These are phyloP conservation scores for Dinochytrium kinnereticum DNA, from an alignment of 371 early-diverging fungal genomes.

Conservation along the genomic window DNA sequence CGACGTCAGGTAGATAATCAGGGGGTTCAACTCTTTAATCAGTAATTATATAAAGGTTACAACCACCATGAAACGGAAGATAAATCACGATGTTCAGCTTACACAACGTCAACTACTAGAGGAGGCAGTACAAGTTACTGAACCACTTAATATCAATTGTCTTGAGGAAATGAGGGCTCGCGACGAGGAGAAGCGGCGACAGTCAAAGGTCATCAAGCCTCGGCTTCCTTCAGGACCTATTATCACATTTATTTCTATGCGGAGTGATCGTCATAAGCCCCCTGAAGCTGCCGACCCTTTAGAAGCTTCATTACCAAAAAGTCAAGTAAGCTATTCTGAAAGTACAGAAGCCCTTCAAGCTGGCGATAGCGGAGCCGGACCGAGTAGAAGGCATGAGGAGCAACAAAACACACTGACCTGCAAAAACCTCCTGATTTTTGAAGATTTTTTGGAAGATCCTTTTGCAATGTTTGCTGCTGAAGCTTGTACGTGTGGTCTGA, in stretches of 20 bases:
- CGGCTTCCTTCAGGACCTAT: neutral
- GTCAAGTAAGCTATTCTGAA: neutral
- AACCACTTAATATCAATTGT: constrained; percentile 6
- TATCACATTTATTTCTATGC: neutral
- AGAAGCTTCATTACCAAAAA: neutral
- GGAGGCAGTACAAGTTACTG: constrained; percentile 9
- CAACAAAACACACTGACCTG: no score
- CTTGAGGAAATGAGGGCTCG: neutral
- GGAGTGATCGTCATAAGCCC: neutral
- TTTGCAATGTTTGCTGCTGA: neutral
- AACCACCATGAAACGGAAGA: neutral
- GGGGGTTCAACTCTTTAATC: no score
- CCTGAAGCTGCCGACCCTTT: neutral
- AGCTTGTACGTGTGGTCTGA: no score
- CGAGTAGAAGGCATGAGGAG: no score
- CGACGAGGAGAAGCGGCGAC: constrained; percentile 11
- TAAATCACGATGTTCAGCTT: neutral
- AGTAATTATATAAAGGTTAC: neutral
- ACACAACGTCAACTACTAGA: constrained; percentile 4
- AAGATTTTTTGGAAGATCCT: neutral
- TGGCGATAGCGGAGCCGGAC: no score
- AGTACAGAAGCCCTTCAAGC: no score
- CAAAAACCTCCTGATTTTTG: neutral
- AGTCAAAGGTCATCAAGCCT: neutral
- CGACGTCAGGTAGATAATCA: neutral